Evolutionary conservation across 768 basidiomycete genomes (phyloP), one percentile per base, ranked within the genome.

Genomic region (Lentinula raphanica): DNA sequence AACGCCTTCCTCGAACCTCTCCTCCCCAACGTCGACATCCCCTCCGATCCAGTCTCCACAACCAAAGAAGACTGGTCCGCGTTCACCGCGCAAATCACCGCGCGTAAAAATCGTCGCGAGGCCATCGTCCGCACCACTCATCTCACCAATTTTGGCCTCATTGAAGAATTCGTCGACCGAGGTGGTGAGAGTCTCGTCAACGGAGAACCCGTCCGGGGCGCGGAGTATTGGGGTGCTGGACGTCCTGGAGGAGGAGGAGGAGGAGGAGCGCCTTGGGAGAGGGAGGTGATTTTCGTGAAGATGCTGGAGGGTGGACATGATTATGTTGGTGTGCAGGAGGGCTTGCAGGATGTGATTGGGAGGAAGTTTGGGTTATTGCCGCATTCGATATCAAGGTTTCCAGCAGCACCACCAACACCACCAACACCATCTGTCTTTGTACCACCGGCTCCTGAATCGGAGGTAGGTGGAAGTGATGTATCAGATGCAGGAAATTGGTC

Each of bases 261-360:
- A 15, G 51, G 51, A 53, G 36, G 51, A 27, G n/a, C 44, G 7
- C 54, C 54, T 6, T 17, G 31, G 32, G 21, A 57, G 4, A 8
- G 79, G 46, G 81, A 77, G 51, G 75, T 89, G 6, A 78, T 80
- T 5, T 73, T 86, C 53, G 69, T 88, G 42, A 82, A 83, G 70
- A 83, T 83, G 1, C 62, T 73, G 27, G 76, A 74, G 60, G 88
- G 89, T 6, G 74, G 74, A 0, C 89, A 91, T 65, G 78, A 82
- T 42, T 62, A 70, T 59, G 68, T 89, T 46, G 83, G 82, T 12
- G 69, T 78, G 2, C 71, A 83, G 31, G 87, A 90, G 60, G 88
- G 88, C 7, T 80, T 89, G 21, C 86, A 90, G 61, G 87, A 89
- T 67, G 71, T 81, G 12, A 78, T 84, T 62, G 75, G 75, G 9